Conservation (phyloP, 495 filamentous ascomycete genomes). For the Elaphomyces granulatus region DNA sequence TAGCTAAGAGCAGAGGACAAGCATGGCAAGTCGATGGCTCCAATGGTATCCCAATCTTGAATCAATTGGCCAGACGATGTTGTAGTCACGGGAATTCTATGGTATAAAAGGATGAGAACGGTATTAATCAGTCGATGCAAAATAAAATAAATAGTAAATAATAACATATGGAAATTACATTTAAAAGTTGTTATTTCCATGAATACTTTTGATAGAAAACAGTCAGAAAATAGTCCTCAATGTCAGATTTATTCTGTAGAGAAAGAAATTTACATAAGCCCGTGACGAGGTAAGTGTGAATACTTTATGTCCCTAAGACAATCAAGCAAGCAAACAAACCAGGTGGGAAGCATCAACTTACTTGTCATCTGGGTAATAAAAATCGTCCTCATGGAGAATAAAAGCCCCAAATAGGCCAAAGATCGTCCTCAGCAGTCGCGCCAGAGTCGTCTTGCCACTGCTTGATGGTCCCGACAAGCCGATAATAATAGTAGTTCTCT, state of each 20-base stretch:
- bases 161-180: too few relatives aligned
- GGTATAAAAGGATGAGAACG: too few relatives aligned
- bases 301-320: too few relatives aligned
- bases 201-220: too few relatives aligned
- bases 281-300: too few relatives aligned
- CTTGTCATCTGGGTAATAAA: conserved; percentile 66
- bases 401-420: conserved; percentile 44
- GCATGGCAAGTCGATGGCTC: conserved; percentile 50
- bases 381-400: conserved; percentile 88
- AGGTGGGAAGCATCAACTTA: too few relatives aligned
- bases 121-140: too few relatives aligned
- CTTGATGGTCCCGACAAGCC: conserved; percentile 64
- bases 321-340: background rate
- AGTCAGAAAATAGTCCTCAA: too few relatives aligned
- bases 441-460: conserved; percentile 68
- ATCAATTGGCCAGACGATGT: conserved; percentile 34
- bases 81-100: conserved; percentile 34
- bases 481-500: conserved; percentile 38
- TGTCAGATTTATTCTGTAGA: too few relatives aligned
- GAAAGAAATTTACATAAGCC: too few relatives aligned
- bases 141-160: too few relatives aligned
- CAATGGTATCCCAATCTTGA: conserved; percentile 77
- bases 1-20: conserved; percentile 47
- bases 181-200: too few relatives aligned
- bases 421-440: conserved; percentile 56